These are phyloP conservation scores for Neonectria punicea DNA, from an alignment of 2,329 filamentous ascomycete genomes.

Conservation along the genomic window DNA sequence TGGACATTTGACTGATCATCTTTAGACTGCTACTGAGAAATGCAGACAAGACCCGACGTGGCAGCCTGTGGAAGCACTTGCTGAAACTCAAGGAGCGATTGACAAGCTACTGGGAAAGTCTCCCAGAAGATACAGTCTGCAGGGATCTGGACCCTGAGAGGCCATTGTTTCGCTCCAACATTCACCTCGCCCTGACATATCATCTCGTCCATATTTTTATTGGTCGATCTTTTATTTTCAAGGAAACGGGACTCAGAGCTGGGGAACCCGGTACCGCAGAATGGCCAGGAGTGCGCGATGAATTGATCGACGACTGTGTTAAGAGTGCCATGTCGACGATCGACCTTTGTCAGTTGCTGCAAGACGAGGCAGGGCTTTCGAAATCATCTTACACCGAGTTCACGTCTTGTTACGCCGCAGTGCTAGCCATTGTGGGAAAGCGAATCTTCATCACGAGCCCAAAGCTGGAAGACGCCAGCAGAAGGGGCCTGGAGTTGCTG, in stretches of 20 bases:
- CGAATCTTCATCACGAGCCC: slow-evolving; percentile 20
- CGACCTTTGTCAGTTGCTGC: slow-evolving; percentile 31
- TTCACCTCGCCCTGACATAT: slow-evolving; percentile 35
- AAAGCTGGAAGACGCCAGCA: slow-evolving; percentile 8
- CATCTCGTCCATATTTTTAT: slow-evolving; percentile 33
- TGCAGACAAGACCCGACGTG: slow-evolving; percentile 5
- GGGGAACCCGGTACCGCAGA: background rate
- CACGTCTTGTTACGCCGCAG: slow-evolving; percentile 33
- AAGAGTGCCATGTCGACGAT: slow-evolving; percentile 26
- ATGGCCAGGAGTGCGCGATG: slow-evolving; percentile 17
- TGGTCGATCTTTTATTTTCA: slow-evolving; percentile 34
- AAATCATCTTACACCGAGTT: slow-evolving; percentile 37
- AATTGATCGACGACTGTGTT: slow-evolving; percentile 27
- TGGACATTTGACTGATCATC: background rate
- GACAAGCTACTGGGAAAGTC: slow-evolving; percentile 25
- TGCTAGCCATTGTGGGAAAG: slow-evolving; percentile 27
- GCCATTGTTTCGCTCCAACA: slow-evolving; percentile 35
- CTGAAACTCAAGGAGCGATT: slow-evolving; percentile 23
- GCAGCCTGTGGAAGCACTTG: slow-evolving; percentile 12
- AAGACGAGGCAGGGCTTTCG: slow-evolving; percentile 26
- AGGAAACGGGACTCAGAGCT: slow-evolving; percentile 6
- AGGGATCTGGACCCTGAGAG: slow-evolving; percentile 33
- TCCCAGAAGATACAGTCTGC: slow-evolving; percentile 32
- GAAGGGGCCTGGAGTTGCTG: slow-evolving; percentile 27
- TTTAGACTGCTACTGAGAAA: slow-evolving; percentile 26